Conservation (phyloP, 371 early-diverging fungal species). For the Actinomucor elegans region DNA sequence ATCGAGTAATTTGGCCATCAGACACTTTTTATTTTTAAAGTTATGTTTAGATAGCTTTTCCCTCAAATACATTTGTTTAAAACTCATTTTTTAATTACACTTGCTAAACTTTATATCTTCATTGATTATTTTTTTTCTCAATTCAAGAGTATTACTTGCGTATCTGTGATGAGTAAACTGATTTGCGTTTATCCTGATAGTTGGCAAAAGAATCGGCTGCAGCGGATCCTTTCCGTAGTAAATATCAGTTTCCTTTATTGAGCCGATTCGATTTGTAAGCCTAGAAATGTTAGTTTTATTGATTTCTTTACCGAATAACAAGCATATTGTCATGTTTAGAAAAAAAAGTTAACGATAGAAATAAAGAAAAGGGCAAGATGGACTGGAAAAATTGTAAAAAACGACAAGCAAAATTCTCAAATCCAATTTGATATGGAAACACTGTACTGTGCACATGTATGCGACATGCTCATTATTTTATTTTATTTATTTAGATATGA, state of each 20-base stretch:
- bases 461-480: too few relatives aligned
- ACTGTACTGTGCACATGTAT: too few relatives aligned
- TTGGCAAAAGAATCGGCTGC: conserved; percentile 6
- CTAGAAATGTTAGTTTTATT: too few relatives aligned
- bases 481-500: too few relatives aligned
- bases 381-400: too few relatives aligned
- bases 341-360: too few relatives aligned
- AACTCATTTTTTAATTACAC: conserved; percentile 7
- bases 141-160: neutral
- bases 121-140: neutral
- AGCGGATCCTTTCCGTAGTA: conserved; percentile 5
- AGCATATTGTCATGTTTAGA: too few relatives aligned
- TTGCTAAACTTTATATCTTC: conserved; percentile 5
- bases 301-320: too few relatives aligned
- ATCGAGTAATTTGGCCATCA: conserved; percentile 4
- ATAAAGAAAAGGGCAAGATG: too few relatives aligned
- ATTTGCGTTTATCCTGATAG: conserved; percentile 7
- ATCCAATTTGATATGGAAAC: too few relatives aligned
- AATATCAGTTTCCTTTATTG: conserved; percentile 2
- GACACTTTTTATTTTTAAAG: conserved; percentile 15
- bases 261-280: conserved; percentile 8
- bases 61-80: conserved; percentile 12
- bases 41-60: conserved; percentile 13
- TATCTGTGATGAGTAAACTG: conserved; percentile 7
- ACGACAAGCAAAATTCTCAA: too few relatives aligned